Conservation (phyloP, 139 green algal genomes). For the Chlamydomonas sp. region DNA sequence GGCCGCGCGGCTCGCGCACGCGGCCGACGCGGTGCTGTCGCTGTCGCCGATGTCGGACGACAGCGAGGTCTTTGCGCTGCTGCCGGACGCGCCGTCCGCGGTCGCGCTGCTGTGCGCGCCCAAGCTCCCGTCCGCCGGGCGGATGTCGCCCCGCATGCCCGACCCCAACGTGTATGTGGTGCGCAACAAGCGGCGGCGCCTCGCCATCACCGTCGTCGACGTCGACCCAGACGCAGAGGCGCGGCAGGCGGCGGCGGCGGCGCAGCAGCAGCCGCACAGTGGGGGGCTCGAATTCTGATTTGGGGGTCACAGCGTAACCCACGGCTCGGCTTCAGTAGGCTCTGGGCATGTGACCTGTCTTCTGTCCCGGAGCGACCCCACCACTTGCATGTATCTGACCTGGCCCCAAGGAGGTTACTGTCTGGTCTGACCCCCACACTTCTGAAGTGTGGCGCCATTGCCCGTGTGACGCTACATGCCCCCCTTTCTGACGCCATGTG, state of each 20-base stretch:
- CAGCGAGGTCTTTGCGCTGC: conserved; percentile 43
- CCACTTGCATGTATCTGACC: no score
- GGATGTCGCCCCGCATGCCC: conserved; percentile 28
- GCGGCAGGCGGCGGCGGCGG: no score
- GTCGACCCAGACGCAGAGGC: conserved; percentile 55
- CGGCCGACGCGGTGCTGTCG: conserved; percentile 50
- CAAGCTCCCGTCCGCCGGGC: conserved; percentile 43
- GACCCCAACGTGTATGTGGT: conserved; percentile 51
- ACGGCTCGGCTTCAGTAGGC: no score
- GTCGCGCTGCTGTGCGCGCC: conserved; percentile 52
- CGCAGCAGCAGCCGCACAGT: conserved; percentile 10
- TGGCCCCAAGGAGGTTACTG: no score
- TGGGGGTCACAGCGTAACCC: no score
- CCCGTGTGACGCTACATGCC: no score
- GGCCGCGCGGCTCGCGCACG: conserved; percentile 38
- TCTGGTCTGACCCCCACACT: no score
- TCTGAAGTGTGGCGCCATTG: no score
- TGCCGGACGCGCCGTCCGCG: conserved; percentile 46
- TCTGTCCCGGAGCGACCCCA: no score
- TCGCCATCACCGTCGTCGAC: conserved; percentile 52
- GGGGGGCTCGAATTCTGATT: not conserved
- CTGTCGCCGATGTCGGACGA: conserved; percentile 53
- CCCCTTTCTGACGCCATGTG: no score
- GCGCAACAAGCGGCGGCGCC: conserved; percentile 44
- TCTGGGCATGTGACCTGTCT: no score